Evolutionary conservation across 768 basidiomycete genomes (phyloP).

Genomic region (Arthromyces matolae): DNA sequence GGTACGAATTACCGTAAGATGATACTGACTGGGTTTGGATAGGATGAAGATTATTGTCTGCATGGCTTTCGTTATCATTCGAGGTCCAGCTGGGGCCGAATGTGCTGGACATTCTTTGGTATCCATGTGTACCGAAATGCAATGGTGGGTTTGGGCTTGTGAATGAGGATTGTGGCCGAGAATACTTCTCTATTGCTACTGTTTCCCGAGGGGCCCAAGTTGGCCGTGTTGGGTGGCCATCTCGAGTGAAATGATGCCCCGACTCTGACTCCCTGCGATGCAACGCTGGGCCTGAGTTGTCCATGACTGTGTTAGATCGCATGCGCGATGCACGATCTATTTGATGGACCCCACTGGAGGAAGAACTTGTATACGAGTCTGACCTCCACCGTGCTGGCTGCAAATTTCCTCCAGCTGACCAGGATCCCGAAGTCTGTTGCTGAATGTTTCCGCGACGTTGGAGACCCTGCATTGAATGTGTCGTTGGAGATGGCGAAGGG

Average conservation of each 20-base stretch:
- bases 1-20: constrained; percentile 20
- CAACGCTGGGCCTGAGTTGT: constrained; percentile 20
- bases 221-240: constrained; percentile 31
- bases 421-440: constrained; percentile 27
- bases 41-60: constrained; percentile 33
- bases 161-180: constrained; percentile 28
- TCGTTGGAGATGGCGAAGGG: constrained; percentile 21
- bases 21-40: constrained; percentile 14
- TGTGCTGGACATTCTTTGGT: constrained; percentile 31
- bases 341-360: constrained; percentile 21
- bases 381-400: constrained; percentile 39
- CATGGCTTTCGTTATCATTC: constrained; percentile 26
- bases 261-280: constrained; percentile 31
- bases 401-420: constrained; percentile 33
- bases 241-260: constrained; percentile 26
- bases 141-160: constrained; percentile 34
- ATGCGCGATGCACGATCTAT: constrained; percentile 36
- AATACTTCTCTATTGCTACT: constrained; percentile 29
- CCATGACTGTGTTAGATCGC: constrained; percentile 36
- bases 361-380: constrained; percentile 24
- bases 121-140: constrained; percentile 33
- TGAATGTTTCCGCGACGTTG: constrained; percentile 24
- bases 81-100: constrained; percentile 41
- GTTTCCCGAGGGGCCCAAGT: constrained; percentile 37
- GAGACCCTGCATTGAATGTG: constrained; percentile 22